Conservation (phyloP, 176 grass and related monocot species). For the Bonia amplexicaulis region DNA sequence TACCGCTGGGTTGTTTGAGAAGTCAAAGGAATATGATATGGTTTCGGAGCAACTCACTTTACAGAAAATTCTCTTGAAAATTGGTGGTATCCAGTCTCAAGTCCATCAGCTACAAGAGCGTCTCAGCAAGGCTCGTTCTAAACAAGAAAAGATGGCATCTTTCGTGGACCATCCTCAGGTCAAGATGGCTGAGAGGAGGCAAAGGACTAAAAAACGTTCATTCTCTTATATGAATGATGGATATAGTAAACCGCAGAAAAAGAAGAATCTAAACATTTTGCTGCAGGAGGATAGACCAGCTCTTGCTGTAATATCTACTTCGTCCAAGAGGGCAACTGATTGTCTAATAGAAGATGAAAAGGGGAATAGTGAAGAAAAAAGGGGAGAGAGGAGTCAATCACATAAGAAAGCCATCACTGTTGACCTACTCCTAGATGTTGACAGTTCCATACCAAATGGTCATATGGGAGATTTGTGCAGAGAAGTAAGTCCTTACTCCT, state of each 20-base stretch:
- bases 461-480: slow-evolving; percentile 32
- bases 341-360: slow-evolving; percentile 1
- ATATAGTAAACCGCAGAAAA: slow-evolving; percentile 38
- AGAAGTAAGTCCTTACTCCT: slow-evolving; percentile 30
- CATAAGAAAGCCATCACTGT: slow-evolving; percentile 11
- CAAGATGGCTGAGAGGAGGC: slow-evolving; percentile 28
- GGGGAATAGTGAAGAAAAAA: neutral
- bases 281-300: slow-evolving; percentile 27
- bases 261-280: slow-evolving; percentile 45
- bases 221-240: slow-evolving; percentile 23
- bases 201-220: slow-evolving; percentile 31
- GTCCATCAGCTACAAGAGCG: slow-evolving; percentile 53
- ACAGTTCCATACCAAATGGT: slow-evolving; percentile 36
- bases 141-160: slow-evolving; percentile 40
- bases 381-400: slow-evolving; percentile 12
- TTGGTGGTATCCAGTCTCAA: slow-evolving; percentile 48
- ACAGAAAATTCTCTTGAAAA: slow-evolving; percentile 53
- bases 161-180: slow-evolving; percentile 1
- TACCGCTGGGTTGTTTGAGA: slow-evolving; percentile 41
- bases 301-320: neutral
- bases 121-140: slow-evolving; percentile 45
- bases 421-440: slow-evolving; percentile 28
- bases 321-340: neutral
- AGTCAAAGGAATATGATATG: slow-evolving; percentile 35
- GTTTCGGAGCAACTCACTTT: slow-evolving; percentile 38